These are phyloP conservation scores for Takashimella koratensis DNA, from an alignment of 1,284 basidiomycete species.

Conservation along the genomic window DNA sequence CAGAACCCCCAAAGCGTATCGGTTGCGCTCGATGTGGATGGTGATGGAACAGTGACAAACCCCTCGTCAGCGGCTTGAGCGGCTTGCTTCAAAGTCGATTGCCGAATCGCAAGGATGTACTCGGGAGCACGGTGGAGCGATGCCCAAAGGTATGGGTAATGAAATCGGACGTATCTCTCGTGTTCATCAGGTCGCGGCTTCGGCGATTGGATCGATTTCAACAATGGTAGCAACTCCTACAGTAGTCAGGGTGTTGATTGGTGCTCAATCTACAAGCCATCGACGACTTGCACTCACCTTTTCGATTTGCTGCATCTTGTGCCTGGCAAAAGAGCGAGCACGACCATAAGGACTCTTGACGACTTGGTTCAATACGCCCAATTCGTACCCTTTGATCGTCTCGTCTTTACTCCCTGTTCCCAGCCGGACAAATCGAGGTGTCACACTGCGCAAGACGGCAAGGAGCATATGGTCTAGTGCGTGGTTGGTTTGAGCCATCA, in stretches of 20 bases:
- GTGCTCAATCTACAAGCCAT: neutral
- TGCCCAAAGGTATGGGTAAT: neutral
- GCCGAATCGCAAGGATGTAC: neutral
- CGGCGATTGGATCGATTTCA: neutral
- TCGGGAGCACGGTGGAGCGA: neutral
- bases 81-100: neutral
- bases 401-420: slow-evolving; percentile 62
- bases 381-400: slow-evolving; percentile 46
- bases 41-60: neutral
- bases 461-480: slow-evolving; percentile 66
- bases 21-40: neutral
- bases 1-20: neutral
- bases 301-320: neutral
- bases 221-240: neutral
- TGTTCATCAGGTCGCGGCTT: no score
- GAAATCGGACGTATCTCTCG: no score
- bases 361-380: neutral
- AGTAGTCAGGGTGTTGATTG: neutral
- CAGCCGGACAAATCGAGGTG: slow-evolving; percentile 58
- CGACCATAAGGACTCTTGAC: neutral
- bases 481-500: slow-evolving; percentile 57
- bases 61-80: neutral
- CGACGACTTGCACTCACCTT: neutral
- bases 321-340: neutral
- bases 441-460: slow-evolving; percentile 56